Evolutionary conservation across 345 rosid species (phyloP).

Genomic region (Geranium brycei): DNA sequence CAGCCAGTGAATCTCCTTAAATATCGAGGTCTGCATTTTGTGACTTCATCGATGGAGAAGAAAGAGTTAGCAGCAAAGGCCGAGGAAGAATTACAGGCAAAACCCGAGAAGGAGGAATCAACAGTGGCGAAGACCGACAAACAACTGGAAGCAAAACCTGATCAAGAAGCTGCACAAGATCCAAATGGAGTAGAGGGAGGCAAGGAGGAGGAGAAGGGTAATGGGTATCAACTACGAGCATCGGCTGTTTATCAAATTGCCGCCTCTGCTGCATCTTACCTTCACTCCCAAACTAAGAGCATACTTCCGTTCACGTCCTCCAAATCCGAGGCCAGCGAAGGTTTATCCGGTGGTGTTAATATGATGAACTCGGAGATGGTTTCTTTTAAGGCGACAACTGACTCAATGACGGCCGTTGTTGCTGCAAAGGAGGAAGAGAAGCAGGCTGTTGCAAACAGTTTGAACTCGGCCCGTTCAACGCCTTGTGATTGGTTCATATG

Average conservation of each 20-base stretch:
- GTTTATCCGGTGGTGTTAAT: slow-evolving; percentile 14
- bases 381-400: slow-evolving; percentile 75
- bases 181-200: slow-evolving; percentile 16
- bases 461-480: slow-evolving; percentile 54
- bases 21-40: slow-evolving; percentile 41
- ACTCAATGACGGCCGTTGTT: slow-evolving; percentile 92
- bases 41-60: slow-evolving; percentile 71
- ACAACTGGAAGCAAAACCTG: slow-evolving; percentile 33
- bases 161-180: slow-evolving; percentile 21
- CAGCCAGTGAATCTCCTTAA: slow-evolving; percentile 57
- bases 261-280: slow-evolving; percentile 77
- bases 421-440: slow-evolving; percentile 91
- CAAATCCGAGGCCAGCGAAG: slow-evolving; percentile 16
- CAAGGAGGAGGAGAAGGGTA: slow-evolving; percentile 25
- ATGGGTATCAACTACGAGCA: slow-evolving; percentile 32
- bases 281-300: slow-evolving; percentile 53
- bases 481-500: slow-evolving; percentile 97
- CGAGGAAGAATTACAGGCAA: slow-evolving; percentile 35
- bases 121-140: slow-evolving; percentile 12
- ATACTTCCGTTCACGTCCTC: slow-evolving; percentile 47
- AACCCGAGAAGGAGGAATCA: slow-evolving; percentile 15
- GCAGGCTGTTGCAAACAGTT: slow-evolving; percentile 92
- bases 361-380: slow-evolving; percentile 36
- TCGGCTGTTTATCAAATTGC: slow-evolving; percentile 70
- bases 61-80: slow-evolving; percentile 34